Base-by-base conservation (phyloP, 805 yeast genomes). In the Suhomyces tanzawaensis region DNA sequence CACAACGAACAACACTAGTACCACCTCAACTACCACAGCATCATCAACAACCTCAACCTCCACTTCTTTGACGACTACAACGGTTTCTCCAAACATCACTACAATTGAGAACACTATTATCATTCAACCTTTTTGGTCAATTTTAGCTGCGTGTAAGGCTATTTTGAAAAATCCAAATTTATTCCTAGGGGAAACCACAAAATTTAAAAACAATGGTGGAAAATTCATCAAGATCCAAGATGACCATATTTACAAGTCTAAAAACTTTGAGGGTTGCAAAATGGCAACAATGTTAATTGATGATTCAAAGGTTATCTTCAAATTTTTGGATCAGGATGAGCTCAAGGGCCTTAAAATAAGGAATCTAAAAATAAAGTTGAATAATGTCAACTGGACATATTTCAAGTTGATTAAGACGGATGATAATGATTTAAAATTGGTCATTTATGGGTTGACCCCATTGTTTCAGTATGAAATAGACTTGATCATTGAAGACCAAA, bases 61-160 rank as follows among this genome's bases (percentile, higher is more conserved):
- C 4, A 37, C 45, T 15, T 41, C 45, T 12, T 31, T 41, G 19
- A 41, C 45, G 2, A 41, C 45, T 3, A 41, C 45, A 2, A 41
- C 45, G 1, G 35, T 37, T 7, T 41, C 41, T 13, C 45, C 45
- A 4, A 45, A 48, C 29, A 37, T 39, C 7, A 45, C 55, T 6
- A 45, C 51, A 2, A 44, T 49, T 29, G 52, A 47, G 14, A 40
- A 43, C 14, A 50, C 45, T 25, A 46, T 51, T 5, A 48, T 57
- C 4, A 45, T 55, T 12, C 74, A 69, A 45, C 73, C 74, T 8
- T 55, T 69, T 29, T 69, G 74, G 74, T 59, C 69, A 1, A 50
- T 67, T 40, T 42, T 69, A 13, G 73, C 74, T 2, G 72, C 69
- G 0, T 45, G 57, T 17, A 67, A 66, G 32, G 54, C 66, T 7